A percentile compares a stretch with the other conserved stretches of the same genome.
Conservation (phyloP, 2,329 filamentous ascomycete species). For the Lecanosticta acicola region DNA sequence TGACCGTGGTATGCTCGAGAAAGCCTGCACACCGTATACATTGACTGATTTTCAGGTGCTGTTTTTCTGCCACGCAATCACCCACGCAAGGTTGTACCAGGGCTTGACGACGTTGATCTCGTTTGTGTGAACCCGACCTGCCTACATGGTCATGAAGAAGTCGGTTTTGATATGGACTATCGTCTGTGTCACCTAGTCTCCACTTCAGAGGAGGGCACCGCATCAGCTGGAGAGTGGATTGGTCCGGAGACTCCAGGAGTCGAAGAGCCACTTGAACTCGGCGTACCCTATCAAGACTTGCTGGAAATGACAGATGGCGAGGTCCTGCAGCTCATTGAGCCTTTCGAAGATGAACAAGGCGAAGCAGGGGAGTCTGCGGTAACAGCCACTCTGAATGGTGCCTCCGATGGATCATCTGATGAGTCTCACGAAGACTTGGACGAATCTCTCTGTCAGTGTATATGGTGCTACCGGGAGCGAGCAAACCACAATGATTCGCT, state of each 20-base stretch:
- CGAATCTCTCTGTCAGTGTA: no score
- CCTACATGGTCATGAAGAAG: neutral
- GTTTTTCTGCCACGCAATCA: conserved; percentile 12
- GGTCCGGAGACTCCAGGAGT: neutral
- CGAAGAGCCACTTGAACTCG: neutral
- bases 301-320: no score
- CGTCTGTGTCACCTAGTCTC: neutral
- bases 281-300: neutral
- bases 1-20: conserved; percentile 5
- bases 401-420: no score
- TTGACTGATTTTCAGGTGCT: neutral
- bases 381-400: no score
- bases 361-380: no score
- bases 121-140: neutral
- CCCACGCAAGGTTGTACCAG: conserved; percentile 7
- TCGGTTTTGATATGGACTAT: neutral
- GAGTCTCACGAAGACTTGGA: no score
- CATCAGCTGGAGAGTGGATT: neutral
- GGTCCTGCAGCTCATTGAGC: no score
- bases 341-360: neutral
- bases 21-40: neutral
- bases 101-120: conserved; percentile 5
- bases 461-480: no score
- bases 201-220: neutral
- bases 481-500: no score